Conservation (phyloP, 148 eudicot species). For the Rhododendron griersonianum region DNA sequence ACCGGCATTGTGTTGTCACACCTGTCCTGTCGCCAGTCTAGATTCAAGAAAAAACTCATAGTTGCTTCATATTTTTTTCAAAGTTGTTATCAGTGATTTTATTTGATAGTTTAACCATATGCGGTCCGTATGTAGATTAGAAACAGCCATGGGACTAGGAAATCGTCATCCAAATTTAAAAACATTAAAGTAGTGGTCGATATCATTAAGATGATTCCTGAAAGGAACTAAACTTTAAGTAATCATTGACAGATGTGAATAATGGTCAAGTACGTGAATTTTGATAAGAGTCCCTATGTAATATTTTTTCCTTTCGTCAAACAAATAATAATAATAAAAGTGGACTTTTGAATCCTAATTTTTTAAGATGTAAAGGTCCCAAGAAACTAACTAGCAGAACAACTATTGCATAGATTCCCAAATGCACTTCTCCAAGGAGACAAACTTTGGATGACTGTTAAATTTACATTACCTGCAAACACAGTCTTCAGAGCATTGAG, state of each 20-base stretch:
- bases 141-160: neutral
- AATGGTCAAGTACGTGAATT: neutral
- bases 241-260: neutral
- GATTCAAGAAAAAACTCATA: neutral
- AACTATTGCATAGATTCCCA: neutral
- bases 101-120: neutral
- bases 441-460: neutral
- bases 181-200: neutral
- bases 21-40: neutral
- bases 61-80: neutral
- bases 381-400: neutral
- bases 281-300: neutral
- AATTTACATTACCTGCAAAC: constrained; percentile 69
- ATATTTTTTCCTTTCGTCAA: neutral
- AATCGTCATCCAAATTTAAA: neutral
- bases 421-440: neutral
- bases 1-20: neutral
- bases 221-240: neutral
- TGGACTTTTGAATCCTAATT: neutral
- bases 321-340: neutral
- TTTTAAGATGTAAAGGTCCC: neutral
- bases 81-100: neutral
- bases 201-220: neutral
- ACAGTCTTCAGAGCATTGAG: constrained; percentile 64
- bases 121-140: too few relatives aligned